Evolutionary conservation across 768 basidiomycete species (phyloP).

Genomic region (Tephrocybe sp.): DNA sequence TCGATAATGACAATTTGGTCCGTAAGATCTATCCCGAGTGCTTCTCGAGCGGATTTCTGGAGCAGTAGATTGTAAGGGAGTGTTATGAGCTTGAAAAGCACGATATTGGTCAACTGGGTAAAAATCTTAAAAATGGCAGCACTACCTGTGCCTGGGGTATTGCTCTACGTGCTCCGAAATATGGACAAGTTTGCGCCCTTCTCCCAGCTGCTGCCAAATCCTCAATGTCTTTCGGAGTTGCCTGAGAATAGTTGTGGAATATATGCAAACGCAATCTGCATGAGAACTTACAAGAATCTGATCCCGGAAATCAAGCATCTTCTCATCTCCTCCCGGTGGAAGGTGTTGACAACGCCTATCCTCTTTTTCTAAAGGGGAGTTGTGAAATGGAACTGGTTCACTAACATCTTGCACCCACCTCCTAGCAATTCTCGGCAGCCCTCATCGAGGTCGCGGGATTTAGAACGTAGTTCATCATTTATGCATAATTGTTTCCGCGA

Average conservation of each 20-base stretch:
- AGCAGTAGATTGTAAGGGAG: slow-evolving; percentile 93
- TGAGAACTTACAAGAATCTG: slow-evolving; percentile 67
- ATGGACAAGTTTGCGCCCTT: slow-evolving; percentile 75
- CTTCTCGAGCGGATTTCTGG: slow-evolving; percentile 78
- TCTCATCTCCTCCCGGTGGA: slow-evolving; percentile 68
- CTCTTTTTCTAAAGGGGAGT: slow-evolving; percentile 46
- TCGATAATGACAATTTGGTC: slow-evolving; percentile 89
- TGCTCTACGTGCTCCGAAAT: slow-evolving; percentile 86
- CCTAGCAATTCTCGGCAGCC: slow-evolving; percentile 78
- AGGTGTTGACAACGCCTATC: slow-evolving; percentile 74
- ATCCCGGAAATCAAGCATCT: slow-evolving; percentile 82
- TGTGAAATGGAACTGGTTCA: not conserved
- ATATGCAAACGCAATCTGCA: not conserved
- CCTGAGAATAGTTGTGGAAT: slow-evolving; percentile 40
- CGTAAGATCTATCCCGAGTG: slow-evolving; percentile 80
- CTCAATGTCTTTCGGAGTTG: slow-evolving; percentile 90
- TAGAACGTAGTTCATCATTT: slow-evolving; percentile 70
- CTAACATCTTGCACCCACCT: slow-evolving; percentile 38
- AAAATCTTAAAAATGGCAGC: not conserved
- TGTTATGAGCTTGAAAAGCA: slow-evolving; percentile 68
- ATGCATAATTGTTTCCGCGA: slow-evolving; percentile 93
- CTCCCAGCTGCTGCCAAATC: slow-evolving; percentile 78
- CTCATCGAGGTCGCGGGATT: slow-evolving; percentile 76
- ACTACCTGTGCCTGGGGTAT: slow-evolving; percentile 87
- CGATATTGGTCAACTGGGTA: not conserved